Conservation (phyloP, 179 eudicot species). For the Actinidia polygama region DNA sequence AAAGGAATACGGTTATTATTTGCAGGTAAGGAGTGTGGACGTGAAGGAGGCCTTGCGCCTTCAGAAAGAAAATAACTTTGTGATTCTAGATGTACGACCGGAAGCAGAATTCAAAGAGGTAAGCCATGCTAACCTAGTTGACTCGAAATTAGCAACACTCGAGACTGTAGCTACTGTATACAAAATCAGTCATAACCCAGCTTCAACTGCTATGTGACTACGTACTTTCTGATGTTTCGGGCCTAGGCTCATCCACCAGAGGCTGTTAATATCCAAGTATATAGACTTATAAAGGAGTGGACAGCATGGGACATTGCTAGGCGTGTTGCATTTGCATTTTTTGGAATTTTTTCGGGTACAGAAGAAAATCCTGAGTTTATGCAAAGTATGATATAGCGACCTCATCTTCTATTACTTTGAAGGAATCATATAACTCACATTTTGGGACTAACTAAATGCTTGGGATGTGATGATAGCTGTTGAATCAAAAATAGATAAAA, state of each 20-base stretch:
- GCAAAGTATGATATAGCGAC: slow-evolving; percentile 45
- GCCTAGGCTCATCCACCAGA: slow-evolving; percentile 88
- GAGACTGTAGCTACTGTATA: background rate
- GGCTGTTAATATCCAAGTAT: slow-evolving; percentile 89
- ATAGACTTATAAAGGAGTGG: slow-evolving; percentile 98
- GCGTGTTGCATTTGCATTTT: slow-evolving; percentile 95
- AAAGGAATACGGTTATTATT: background rate
- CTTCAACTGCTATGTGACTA: background rate
- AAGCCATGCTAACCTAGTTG: background rate
- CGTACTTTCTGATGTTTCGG: slow-evolving; percentile 14
- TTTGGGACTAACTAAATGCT: slow-evolving; percentile 20
- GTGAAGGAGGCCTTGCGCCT: slow-evolving; percentile 91
- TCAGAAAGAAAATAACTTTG: slow-evolving; percentile 90
- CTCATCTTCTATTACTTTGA: background rate
- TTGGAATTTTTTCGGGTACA: slow-evolving; percentile 93
- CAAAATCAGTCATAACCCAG: background rate
- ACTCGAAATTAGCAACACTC: background rate
- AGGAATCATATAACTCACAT: background rate
- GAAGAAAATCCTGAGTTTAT: slow-evolving; percentile 97
- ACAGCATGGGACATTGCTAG: slow-evolving; percentile 99
- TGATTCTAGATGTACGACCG: slow-evolving; percentile 93
- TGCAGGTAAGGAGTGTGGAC: slow-evolving; percentile 91
- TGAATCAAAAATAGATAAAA: slow-evolving; percentile 66
- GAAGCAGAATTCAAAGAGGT: slow-evolving; percentile 97
- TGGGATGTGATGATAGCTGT: slow-evolving; percentile 54